A percentile compares a stretch with the other conserved stretches of the same genome.
These are phyloP conservation scores for Erodium trifolium DNA, from an alignment of 441 rosid species.

Conservation along the genomic window DNA sequence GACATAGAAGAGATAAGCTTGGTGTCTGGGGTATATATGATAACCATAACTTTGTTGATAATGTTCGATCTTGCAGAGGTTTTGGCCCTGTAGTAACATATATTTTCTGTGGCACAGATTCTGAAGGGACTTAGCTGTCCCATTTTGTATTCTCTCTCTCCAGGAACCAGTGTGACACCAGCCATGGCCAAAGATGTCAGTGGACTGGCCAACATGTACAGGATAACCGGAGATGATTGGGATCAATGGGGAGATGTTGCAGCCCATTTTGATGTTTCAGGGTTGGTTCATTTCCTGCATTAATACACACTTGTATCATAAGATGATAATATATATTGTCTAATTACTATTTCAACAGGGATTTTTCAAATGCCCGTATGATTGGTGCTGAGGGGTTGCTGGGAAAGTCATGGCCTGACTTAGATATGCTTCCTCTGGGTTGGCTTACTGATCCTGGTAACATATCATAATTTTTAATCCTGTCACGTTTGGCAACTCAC, in stretches of 20 bases:
- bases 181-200: slow-evolving; percentile 64
- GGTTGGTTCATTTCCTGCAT: slow-evolving; percentile 33
- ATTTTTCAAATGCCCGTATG: slow-evolving; percentile 52
- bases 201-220: slow-evolving; percentile 71
- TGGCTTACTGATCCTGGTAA: slow-evolving; percentile 82
- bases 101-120: slow-evolving; percentile 36
- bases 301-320: slow-evolving; percentile 1
- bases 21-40: slow-evolving; percentile 57
- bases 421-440: slow-evolving; percentile 88
- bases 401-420: slow-evolving; percentile 89
- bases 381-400: slow-evolving; percentile 52
- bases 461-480: no score
- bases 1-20: slow-evolving; percentile 53
- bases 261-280: slow-evolving; percentile 70
- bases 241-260: slow-evolving; percentile 75
- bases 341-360: slow-evolving; percentile 33
- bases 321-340: background rate
- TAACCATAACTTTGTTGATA: no score
- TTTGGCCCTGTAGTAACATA: slow-evolving; percentile 8
- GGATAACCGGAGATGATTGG: slow-evolving; percentile 91
- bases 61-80: slow-evolving; percentile 12
- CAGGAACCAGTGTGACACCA: slow-evolving; percentile 82
- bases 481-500: no score
- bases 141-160: slow-evolving; percentile 76
- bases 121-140: slow-evolving; percentile 54